These are phyloP conservation scores for Alopecurus myosuroides DNA, from an alignment of 176 grass and related monocot species.

Conservation along the genomic window DNA sequence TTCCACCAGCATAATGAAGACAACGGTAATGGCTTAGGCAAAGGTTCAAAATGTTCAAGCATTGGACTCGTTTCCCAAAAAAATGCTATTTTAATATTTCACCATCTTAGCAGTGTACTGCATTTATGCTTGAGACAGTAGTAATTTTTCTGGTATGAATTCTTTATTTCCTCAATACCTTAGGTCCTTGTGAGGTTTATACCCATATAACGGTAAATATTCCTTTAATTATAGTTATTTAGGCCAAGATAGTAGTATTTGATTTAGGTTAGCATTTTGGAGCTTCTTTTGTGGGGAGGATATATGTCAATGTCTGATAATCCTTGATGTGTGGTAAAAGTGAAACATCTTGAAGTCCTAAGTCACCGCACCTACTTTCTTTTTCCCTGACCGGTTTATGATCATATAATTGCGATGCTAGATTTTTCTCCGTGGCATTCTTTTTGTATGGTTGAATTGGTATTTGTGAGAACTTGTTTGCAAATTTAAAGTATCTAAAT, in stretches of 20 bases:
- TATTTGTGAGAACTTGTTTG: background rate
- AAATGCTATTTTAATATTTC: background rate
- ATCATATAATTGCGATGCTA: background rate
- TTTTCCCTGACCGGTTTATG: background rate
- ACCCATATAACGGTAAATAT: background rate
- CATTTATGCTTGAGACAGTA: background rate
- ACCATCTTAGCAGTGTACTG: background rate
- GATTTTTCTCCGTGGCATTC: background rate
- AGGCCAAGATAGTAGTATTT: background rate
- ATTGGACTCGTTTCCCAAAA: background rate
- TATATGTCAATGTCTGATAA: background rate
- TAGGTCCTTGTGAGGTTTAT: background rate
- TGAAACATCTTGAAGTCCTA: background rate
- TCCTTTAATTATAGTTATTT: background rate
- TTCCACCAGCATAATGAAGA: slow-evolving; percentile 79
- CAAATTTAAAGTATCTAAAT: background rate
- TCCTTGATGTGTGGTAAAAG: background rate
- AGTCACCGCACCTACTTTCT: background rate
- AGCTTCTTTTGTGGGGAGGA: background rate
- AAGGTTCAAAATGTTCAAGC: background rate
- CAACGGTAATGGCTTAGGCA: background rate
- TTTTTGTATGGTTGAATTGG: background rate
- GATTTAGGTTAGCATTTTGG: background rate
- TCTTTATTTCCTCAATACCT: background rate
- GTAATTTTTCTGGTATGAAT: background rate